These are phyloP conservation scores for Lentinula guzmanii DNA, from an alignment of 768 basidiomycete species.

Conservation along the genomic window DNA sequence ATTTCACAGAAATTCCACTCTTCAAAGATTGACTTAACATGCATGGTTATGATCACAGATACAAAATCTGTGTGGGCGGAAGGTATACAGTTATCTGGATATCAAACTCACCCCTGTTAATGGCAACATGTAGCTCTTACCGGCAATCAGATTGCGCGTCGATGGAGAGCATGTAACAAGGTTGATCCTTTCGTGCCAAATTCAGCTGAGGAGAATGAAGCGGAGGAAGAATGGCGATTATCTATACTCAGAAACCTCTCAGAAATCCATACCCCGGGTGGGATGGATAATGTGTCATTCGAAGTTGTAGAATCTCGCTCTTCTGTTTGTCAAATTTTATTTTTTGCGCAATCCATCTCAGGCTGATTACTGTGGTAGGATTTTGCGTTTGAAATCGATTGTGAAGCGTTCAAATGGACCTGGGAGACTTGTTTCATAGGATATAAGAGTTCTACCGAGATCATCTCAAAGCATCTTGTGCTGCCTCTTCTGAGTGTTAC, in stretches of 20 bases:
- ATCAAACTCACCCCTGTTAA: conserved; percentile 9
- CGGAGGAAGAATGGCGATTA: conserved; percentile 62
- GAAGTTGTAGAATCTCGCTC: conserved; percentile 53
- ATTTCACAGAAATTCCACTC: conserved; percentile 55
- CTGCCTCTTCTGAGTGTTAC: conserved; percentile 68
- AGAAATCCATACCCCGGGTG: conserved; percentile 57
- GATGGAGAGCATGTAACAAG: conserved; percentile 63
- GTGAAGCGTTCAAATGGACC: conserved; percentile 63
- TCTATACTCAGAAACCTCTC: conserved; percentile 48
- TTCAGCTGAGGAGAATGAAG: conserved; percentile 23
- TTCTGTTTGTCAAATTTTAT: conserved; percentile 36
- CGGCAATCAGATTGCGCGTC: conserved; percentile 54
- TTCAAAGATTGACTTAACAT: conserved; percentile 49
- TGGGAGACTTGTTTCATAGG: conserved; percentile 73
- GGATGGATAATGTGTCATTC: conserved; percentile 46
- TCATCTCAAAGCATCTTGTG: conserved; percentile 75
- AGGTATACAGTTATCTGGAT: conserved; percentile 33
- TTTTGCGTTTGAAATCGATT: conserved; percentile 55
- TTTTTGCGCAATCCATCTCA: not conserved
- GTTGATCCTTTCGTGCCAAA: conserved; percentile 17
- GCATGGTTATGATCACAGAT: conserved; percentile 64
- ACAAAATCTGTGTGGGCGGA: conserved; percentile 72
- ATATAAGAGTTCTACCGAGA: conserved; percentile 57
- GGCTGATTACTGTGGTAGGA: conserved; percentile 38
- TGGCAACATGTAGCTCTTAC: conserved; percentile 37